These are phyloP conservation scores for Epichloe elymi DNA, from an alignment of 2,329 filamentous ascomycete species.

Conservation along the genomic window DNA sequence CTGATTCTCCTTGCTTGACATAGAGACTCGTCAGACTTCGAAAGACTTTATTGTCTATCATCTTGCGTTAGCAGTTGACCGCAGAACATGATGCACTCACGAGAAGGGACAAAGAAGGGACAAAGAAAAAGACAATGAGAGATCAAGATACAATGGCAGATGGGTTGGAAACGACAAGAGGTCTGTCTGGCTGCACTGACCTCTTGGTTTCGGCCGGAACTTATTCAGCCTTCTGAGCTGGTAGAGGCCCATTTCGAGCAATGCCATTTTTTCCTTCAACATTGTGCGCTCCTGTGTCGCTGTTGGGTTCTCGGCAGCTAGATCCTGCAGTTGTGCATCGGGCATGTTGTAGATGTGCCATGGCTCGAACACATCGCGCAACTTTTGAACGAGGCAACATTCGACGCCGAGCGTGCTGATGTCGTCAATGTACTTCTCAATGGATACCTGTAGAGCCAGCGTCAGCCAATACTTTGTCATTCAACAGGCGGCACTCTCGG, in stretches of 20 bases:
- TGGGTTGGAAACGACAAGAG: neutral
- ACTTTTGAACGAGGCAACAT: constrained; percentile 6
- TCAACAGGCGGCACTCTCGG: neutral
- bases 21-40: neutral
- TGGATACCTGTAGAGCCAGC: constrained; percentile 7
- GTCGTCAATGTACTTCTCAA: constrained; percentile 10
- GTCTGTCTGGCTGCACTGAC: neutral
- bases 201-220: neutral
- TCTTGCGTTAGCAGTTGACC: neutral
- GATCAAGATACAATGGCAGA: neutral
- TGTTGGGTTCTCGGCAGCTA: constrained; percentile 11
- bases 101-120: neutral
- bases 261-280: neutral
- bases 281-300: neutral
- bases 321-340: constrained; percentile 6
- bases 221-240: neutral
- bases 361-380: constrained; percentile 10
- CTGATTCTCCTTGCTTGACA: neutral
- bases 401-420: constrained; percentile 14
- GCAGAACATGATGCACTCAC: neutral
- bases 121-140: too few relatives aligned
- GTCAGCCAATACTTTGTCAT: neutral
- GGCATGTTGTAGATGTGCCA: constrained; percentile 9
- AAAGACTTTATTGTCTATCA: neutral
- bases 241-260: neutral